These are phyloP conservation scores for Eimeria sp. DNA, from an alignment of 169 alveolate genomes.

Conservation along the genomic window DNA sequence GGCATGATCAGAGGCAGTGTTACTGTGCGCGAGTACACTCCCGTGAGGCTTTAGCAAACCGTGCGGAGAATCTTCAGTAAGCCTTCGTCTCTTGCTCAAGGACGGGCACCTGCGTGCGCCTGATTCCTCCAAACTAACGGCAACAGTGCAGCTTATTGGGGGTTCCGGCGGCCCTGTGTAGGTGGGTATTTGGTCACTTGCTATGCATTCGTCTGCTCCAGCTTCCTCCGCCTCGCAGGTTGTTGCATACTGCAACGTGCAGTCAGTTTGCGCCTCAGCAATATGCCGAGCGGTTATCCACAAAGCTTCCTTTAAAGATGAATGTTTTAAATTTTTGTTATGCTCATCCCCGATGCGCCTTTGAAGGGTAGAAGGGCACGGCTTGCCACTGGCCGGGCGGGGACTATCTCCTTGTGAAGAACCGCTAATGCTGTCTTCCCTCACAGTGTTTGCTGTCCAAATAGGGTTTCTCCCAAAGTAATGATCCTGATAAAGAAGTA, in stretches of 20 bases:
- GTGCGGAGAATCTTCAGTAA: not conserved
- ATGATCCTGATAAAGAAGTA: slow-evolving; percentile 36
- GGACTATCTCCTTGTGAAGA: not conserved
- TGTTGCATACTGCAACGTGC: not conserved
- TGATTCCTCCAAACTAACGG: not conserved
- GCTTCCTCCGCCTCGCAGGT: not conserved
- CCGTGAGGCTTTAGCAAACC: not conserved
- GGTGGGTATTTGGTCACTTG: not conserved
- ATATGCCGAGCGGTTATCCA: not conserved
- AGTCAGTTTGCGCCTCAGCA: not conserved
- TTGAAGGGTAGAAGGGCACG: not conserved
- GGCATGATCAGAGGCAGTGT: not conserved
- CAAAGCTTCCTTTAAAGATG: not conserved
- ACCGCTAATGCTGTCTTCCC: slow-evolving; percentile 18
- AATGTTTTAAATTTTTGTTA: not conserved
- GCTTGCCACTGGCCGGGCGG: not conserved
- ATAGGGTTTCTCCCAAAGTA: slow-evolving; percentile 22
- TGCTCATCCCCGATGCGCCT: not conserved
- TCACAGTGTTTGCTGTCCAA: slow-evolving; percentile 2
- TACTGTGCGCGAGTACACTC: not conserved
- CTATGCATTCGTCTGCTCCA: not conserved
- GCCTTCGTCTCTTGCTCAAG: not conserved
- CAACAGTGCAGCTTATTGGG: slow-evolving; percentile 17
- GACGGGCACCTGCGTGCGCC: not conserved
- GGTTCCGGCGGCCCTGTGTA: slow-evolving; percentile 32